Evolutionary conservation across 305 asterid species (phyloP), one percentile per base, ranked within the genome.

Genomic region (Fraxinus xanthoxyloides): DNA sequence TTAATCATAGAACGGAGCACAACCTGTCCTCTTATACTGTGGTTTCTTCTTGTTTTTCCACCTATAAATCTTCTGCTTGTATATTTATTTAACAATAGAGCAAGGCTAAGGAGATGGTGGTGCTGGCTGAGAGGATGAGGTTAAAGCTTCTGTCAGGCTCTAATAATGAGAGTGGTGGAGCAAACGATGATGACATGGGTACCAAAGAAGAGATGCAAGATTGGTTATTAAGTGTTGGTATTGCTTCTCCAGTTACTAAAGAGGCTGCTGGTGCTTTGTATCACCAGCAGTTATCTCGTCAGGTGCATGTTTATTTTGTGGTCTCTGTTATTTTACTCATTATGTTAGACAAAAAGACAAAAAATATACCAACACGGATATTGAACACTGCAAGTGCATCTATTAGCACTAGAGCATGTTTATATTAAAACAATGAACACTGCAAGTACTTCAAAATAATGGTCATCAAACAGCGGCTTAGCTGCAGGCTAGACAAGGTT

Each of bases 201-300:
- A 89, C 92, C 48, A 94, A 93, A 87, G 99, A 94, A 89, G 98
- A 94, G 89, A 93, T 95, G 97, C 99, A 95, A 85, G 98, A 95
- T 85, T 94, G 94, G 97, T 80, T 95, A 80, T 85, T 95, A 87
- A 95, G 99, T 86, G 94, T 95, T 56, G 99, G 99, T 85, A 95
- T 95, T 82, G 92, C 85, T 77, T 95, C 99, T 78, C 99, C 99
- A 19, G 99, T 95, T 83, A 95, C 99, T 38, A 94, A 91, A 91
- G 99, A 95, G 85, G 85, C 99, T 34, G 99, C 98, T 28, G 99
- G 99, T 82, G 99, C 98, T 65, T 87, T 94, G 88, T 95, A 95
- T 86, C 99, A 95, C 89, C 99, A 95, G 84, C 98, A 95, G 84
- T 87, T 95, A 72, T 93, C 98, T 77, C 94, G 99, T 30, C 99